Evolutionary conservation across 2,329 filamentous ascomycete species (phyloP).

Genomic region (Zasmidium angulare): DNA sequence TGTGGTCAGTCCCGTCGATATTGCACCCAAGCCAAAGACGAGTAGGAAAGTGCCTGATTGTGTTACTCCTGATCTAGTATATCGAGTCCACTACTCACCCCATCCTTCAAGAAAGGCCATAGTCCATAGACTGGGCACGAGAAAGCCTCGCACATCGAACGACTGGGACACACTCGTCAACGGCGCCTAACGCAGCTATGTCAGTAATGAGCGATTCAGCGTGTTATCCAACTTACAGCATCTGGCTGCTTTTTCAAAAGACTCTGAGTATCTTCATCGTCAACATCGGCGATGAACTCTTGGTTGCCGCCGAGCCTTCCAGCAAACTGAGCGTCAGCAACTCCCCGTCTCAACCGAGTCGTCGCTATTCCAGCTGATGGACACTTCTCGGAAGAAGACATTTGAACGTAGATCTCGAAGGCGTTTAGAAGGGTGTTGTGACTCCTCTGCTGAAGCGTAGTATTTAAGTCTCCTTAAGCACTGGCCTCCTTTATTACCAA

Average conservation of each 20-base stretch:
- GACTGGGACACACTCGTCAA: neutral
- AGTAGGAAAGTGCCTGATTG: neutral
- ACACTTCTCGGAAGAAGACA: neutral
- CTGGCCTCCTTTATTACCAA: no score
- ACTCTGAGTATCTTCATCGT: conserved; percentile 12
- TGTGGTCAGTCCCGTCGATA: conserved; percentile 19
- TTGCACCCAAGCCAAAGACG: neutral
- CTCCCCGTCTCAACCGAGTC: neutral
- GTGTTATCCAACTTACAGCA: neutral
- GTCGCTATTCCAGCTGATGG: neutral
- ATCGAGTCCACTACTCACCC: neutral
- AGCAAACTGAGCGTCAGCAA: conserved; percentile 23
- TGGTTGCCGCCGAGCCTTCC: conserved; percentile 39
- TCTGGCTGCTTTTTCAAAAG: neutral
- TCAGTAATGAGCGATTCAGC: neutral
- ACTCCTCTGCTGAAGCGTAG: neutral
- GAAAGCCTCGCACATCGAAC: neutral
- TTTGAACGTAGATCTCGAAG: neutral
- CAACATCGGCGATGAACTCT: conserved; percentile 29
- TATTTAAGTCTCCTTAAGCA: no score
- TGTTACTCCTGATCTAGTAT: neutral
- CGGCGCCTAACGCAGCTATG: conserved; percentile 21
- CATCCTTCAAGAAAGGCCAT: neutral
- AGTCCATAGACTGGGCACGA: neutral
- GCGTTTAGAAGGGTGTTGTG: neutral